Percentiles rank a stretch among this genome's conserved stretches.
These are phyloP conservation scores for Pseudogymnoascus sp. DNA, from an alignment of 2,329 filamentous ascomycete genomes.

Conservation along the genomic window DNA sequence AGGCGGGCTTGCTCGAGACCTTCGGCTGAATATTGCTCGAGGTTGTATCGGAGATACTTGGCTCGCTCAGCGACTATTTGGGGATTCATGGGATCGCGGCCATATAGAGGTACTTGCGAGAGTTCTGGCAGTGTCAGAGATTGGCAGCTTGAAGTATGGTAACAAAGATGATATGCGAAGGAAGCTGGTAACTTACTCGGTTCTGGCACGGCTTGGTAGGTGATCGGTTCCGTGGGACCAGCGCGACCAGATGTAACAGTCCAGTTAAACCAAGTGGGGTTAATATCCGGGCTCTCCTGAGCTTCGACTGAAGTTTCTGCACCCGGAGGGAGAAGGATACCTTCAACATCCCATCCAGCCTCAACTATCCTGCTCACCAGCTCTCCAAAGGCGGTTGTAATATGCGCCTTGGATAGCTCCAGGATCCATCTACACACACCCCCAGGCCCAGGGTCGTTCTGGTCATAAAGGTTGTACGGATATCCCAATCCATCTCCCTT, in stretches of 20 bases:
- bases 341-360: neutral
- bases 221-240: neutral
- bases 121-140: neutral
- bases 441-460: neutral
- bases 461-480: neutral
- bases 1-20: neutral
- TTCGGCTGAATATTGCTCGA: neutral
- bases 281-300: neutral
- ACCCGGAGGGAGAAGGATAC: neutral
- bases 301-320: neutral
- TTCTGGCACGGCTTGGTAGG: neutral
- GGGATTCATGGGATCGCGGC: neutral
- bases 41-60: neutral
- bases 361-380: neutral
- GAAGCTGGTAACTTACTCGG: neutral
- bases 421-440: neutral
- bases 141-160: neutral
- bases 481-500: neutral
- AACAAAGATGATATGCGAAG: neutral
- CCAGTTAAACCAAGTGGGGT: neutral
- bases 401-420: neutral
- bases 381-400: neutral
- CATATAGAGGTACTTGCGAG: neutral
- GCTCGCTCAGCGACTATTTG: neutral
- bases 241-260: neutral